Base-by-base conservation (phyloP, 2,329 filamentous ascomycete genomes). In the Diaporthe citri region DNA sequence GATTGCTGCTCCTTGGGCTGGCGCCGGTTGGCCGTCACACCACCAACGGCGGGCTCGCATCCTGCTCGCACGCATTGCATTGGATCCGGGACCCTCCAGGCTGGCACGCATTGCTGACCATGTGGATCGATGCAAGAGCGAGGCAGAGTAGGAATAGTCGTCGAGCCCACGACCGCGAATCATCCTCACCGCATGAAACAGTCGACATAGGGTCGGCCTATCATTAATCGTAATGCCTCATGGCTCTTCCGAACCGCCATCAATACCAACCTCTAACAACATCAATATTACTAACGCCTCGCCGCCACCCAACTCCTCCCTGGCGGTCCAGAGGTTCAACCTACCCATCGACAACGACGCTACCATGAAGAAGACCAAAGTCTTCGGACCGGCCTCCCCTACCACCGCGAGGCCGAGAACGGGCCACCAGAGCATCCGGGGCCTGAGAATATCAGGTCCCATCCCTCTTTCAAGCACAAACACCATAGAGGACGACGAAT, bases 381-480 rank as follows among this genome's bases (percentile, higher is more conserved):
- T 76, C 36, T 76, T 76, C 59, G 72, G 72, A 13, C 62, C 72
- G 39, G 62, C 77, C 74, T 71, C 72, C 74, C 77, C 87, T 71
- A 83, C 79, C 78, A 79, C 83, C 77, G 83, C 84, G 77, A 83
- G 84, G 77, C 84, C 82, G 72, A 86, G 85, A 78, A 81, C 84
- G 52, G 82, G 82, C 74, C 83, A 85, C 77, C 81, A 82, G 73
- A 87, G 88, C 46, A 88, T 92, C 76, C 88, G 90, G 52, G 90
- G 90, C 76, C 64, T 69, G 5, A 89, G 87, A 77, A 92, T 92
- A 76, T 92, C 90, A 41, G 87, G 86, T 9, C 91, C 91, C 20
- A 92, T 92, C 64, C 90, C 90, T 2, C 88, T 92, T 31, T 81
- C 84, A 36, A 66, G 41, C 41, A n/a, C 62, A 25, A 83, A 82